Evolutionary conservation across 2,329 filamentous ascomycete genomes (phyloP).

Genomic region (Monascus ruber): DNA sequence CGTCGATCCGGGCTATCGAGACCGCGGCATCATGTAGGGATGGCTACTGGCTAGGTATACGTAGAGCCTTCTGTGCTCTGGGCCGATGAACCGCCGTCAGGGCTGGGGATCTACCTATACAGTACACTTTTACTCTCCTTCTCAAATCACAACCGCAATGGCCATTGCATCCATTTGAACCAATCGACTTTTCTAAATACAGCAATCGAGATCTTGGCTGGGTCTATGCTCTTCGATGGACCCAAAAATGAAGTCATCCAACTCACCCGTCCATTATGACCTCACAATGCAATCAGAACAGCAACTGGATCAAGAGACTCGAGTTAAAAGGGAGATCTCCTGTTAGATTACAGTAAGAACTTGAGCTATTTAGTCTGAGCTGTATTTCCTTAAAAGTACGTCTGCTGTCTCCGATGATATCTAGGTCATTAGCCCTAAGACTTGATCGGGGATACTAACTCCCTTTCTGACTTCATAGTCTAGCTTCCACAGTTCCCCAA

Average conservation of each 20-base stretch:
- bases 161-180: too few relatives aligned
- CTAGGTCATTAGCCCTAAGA: background rate
- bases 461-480: background rate
- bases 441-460: constrained; percentile 1
- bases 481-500: background rate
- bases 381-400: too few relatives aligned
- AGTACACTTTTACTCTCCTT: too few relatives aligned
- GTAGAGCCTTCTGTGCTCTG: too few relatives aligned
- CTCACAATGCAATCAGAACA: constrained; percentile 21
- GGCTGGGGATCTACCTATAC: too few relatives aligned
- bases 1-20: too few relatives aligned
- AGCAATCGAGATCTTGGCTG: constrained; percentile 44
- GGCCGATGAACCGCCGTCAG: too few relatives aligned
- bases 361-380: too few relatives aligned
- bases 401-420: background rate
- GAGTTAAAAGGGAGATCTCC: background rate
- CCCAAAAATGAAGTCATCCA: constrained; percentile 17
- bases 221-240: constrained; percentile 57
- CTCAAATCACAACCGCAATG: too few relatives aligned
- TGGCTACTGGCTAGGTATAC: too few relatives aligned
- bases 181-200: background rate
- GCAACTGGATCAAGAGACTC: background rate
- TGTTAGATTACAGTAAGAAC: background rate
- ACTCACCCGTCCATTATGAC: constrained; percentile 14
- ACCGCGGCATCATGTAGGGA: too few relatives aligned